These are phyloP conservation scores for Pelargonium myrrhifolium DNA, from an alignment of 441 rosid genomes.

Conservation along the genomic window DNA sequence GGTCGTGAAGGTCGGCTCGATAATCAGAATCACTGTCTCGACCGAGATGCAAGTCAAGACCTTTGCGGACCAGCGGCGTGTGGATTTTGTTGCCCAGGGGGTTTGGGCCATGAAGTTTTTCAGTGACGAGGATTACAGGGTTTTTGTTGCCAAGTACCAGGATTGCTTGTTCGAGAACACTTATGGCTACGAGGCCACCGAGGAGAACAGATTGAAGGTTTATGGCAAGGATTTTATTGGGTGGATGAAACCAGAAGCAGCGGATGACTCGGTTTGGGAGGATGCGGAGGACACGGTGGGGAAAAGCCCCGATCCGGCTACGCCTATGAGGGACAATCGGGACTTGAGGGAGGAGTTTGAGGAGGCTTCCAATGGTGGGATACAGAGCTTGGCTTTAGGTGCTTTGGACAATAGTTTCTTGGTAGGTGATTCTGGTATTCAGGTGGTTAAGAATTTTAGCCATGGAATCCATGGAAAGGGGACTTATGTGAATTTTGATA, in stretches of 20 bases:
- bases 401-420: slow-evolving; percentile 92
- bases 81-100: slow-evolving; percentile 76
- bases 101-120: slow-evolving; percentile 87
- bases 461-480: slow-evolving; percentile 97
- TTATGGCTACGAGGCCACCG: slow-evolving; percentile 63
- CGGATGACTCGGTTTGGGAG: slow-evolving; percentile 97
- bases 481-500: slow-evolving; percentile 64
- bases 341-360: slow-evolving; percentile 86
- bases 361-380: slow-evolving; percentile 80
- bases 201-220: slow-evolving; percentile 63
- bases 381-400: slow-evolving; percentile 91
- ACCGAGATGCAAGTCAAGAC: slow-evolving; percentile 66
- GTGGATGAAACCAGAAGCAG: slow-evolving; percentile 84
- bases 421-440: slow-evolving; percentile 84
- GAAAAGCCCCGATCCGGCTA: slow-evolving; percentile 51
- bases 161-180: slow-evolving; percentile 86
- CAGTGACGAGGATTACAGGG: slow-evolving; percentile 43
- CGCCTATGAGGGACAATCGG: slow-evolving; percentile 49
- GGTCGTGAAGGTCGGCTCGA: slow-evolving; percentile 66
- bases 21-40: slow-evolving; percentile 53
- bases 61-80: slow-evolving; percentile 66
- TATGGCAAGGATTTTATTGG: slow-evolving; percentile 89
- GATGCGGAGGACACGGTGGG: slow-evolving; percentile 70
- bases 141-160: slow-evolving; percentile 41
- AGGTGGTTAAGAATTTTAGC: slow-evolving; percentile 85